Evolutionary conservation across 768 basidiomycete genomes (phyloP).

Genomic region (Vararia minispora): DNA sequence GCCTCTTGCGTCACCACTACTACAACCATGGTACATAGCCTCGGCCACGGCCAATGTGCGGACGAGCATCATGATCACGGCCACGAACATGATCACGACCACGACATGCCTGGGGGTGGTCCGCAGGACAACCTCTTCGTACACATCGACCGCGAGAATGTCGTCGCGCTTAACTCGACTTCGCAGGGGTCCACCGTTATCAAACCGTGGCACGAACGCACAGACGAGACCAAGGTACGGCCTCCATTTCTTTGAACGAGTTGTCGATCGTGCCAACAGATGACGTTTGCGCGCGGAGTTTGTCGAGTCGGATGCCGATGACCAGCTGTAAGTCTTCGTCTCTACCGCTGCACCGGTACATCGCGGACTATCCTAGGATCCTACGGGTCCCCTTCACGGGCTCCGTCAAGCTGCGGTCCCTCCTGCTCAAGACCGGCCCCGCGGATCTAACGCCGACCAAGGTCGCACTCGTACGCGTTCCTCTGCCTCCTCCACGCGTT

Average conservation of each 20-base stretch:
- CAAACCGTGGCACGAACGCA: slow-evolving; percentile 79
- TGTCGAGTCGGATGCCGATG: slow-evolving; percentile 84
- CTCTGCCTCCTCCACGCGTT: background rate
- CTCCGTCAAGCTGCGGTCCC: slow-evolving; percentile 70
- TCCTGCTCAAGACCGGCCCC: slow-evolving; percentile 81
- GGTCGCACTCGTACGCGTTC: slow-evolving; percentile 49
- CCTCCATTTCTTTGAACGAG: too few relatives aligned
- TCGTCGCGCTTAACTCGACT: slow-evolving; percentile 64
- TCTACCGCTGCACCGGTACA: background rate
- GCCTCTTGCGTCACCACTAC: background rate
- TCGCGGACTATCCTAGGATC: slow-evolving; percentile 36
- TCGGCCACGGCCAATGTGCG: slow-evolving; percentile 39
- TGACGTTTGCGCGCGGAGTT: slow-evolving; percentile 36
- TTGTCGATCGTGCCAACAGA: too few relatives aligned
- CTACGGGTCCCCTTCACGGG: slow-evolving; percentile 82
- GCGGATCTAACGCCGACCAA: slow-evolving; percentile 64
- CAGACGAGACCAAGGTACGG: slow-evolving; percentile 58
- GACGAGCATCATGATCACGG: slow-evolving; percentile 42
- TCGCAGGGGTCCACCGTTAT: slow-evolving; percentile 47
- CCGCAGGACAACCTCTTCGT: slow-evolving; percentile 62
- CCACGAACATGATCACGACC: slow-evolving; percentile 46
- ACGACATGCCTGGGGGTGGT: slow-evolving; percentile 31
- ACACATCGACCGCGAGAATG: slow-evolving; percentile 71
- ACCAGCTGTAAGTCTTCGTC: slow-evolving; percentile 53
- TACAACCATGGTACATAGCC: slow-evolving; percentile 40